These are phyloP conservation scores for Nicotiana rustica DNA, from an alignment of 305 asterid genomes.

Conservation along the genomic window DNA sequence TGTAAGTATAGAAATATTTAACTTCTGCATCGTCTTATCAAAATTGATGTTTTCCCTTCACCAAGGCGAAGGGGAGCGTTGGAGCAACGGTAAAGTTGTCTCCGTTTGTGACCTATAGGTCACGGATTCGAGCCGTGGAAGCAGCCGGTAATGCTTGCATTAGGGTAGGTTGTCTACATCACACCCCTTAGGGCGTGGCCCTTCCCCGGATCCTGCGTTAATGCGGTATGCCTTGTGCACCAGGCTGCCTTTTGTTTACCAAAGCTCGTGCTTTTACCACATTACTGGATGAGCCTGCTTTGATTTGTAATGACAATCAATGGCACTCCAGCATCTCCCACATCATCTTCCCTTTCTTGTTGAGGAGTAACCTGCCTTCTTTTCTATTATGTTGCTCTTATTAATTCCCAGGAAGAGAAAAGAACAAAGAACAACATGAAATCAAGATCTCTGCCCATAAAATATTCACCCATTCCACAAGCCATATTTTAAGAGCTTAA, in stretches of 20 bases:
- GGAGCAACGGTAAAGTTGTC: too few relatives aligned
- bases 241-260: not conserved
- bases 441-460: not conserved
- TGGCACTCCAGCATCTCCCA: not conserved
- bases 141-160: too few relatives aligned
- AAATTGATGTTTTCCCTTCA: not conserved
- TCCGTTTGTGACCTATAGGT: too few relatives aligned
- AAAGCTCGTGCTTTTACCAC: not conserved
- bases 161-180: too few relatives aligned
- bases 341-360: not conserved
- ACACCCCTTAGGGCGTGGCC: too few relatives aligned
- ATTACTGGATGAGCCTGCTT: constrained; percentile 17
- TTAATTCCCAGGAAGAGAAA: not conserved
- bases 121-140: too few relatives aligned
- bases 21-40: constrained; percentile 8
- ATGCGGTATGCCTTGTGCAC: too few relatives aligned
- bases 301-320: not conserved
- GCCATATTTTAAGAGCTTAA: constrained; percentile 18
- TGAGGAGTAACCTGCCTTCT: not conserved
- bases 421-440: not conserved
- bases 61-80: not conserved
- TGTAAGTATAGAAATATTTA: constrained; percentile 59
- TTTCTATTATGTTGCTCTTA: not conserved
- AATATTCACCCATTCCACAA: not conserved
- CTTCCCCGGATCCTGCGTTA: too few relatives aligned